Percentiles rank a stretch among this genome's conserved stretches.
Conservation (phyloP, 441 rosid species). For the Breynia disticha region DNA sequence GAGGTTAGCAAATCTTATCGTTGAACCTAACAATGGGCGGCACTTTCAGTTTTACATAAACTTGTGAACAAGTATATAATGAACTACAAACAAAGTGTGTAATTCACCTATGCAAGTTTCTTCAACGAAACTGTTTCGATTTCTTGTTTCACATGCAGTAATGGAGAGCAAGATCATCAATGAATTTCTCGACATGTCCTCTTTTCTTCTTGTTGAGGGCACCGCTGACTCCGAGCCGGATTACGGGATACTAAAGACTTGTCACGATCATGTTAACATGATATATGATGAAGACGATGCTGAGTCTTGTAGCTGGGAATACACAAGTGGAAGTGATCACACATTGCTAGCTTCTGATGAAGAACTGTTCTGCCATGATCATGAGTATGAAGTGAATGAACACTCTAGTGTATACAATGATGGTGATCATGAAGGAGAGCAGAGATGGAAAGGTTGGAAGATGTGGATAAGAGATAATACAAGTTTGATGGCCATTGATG, state of each 20-base stretch:
- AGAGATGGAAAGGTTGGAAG: slow-evolving; percentile 9
- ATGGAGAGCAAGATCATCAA: slow-evolving; percentile 9
- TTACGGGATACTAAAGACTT: slow-evolving; percentile 8
- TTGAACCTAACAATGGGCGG: too few relatives aligned
- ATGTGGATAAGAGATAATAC: slow-evolving; percentile 11
- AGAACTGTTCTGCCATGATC: slow-evolving; percentile 9
- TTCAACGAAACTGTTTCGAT: neutral
- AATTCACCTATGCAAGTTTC: too few relatives aligned
- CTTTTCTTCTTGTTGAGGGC: slow-evolving; percentile 36
- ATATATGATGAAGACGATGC: slow-evolving; percentile 34
- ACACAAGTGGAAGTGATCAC: slow-evolving; percentile 1
- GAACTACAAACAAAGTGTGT: neutral
- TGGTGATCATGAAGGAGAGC: neutral
- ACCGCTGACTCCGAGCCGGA: slow-evolving; percentile 45
- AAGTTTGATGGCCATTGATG: neutral
- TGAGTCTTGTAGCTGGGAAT: slow-evolving; percentile 40
- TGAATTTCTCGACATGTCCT: slow-evolving; percentile 25
- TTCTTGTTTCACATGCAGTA: neutral
- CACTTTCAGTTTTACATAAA: slow-evolving; percentile 2
- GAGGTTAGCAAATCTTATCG: too few relatives aligned
- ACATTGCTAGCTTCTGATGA: slow-evolving; percentile 2
- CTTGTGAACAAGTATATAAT: slow-evolving; percentile 8
- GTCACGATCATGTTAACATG: slow-evolving; percentile 1
- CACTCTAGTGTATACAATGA: neutral
- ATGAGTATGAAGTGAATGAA: neutral